A percentile compares a stretch with the other conserved stretches of the same genome.
Evolutionary conservation across 306 rosid genomes (phyloP).

Genomic region (Ziziphus jujuba): DNA sequence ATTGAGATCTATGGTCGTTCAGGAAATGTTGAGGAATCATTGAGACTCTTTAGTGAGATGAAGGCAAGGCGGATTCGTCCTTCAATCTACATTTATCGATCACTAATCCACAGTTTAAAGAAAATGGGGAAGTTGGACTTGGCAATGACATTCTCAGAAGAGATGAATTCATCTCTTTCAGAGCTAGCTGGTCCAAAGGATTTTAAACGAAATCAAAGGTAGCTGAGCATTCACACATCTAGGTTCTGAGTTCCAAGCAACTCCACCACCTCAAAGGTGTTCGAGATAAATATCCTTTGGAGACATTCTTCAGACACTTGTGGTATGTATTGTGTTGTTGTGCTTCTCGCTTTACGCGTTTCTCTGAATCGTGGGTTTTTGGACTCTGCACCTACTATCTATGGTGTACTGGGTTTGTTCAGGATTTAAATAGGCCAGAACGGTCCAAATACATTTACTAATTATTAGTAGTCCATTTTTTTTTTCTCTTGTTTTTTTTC

Average conservation of each 20-base stretch:
- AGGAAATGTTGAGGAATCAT: slow-evolving; percentile 65
- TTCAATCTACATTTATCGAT: slow-evolving; percentile 55
- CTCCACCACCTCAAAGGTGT: not conserved
- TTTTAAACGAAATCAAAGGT: slow-evolving; percentile 46
- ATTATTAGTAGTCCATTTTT: too few species aligned
- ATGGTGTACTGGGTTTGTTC: too few species aligned
- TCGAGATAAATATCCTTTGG: not conserved
- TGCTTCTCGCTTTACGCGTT: not conserved
- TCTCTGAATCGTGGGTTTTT: not conserved
- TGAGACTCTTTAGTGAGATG: slow-evolving; percentile 64
- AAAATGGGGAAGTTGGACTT: slow-evolving; percentile 63
- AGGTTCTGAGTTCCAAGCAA: not conserved
- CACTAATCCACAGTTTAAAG: slow-evolving; percentile 47
- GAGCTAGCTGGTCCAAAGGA: slow-evolving; percentile 52
- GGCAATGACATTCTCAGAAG: slow-evolving; percentile 54
- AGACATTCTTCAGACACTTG: not conserved
- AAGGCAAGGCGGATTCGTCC: slow-evolving; percentile 57
- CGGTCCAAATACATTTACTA: too few species aligned
- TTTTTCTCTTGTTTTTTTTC: too few species aligned
- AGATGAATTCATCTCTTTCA: slow-evolving; percentile 56
- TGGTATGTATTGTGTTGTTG: too few species aligned
- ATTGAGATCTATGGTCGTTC: slow-evolving; percentile 63
- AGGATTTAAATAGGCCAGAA: too few species aligned
- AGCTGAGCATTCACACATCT: slow-evolving; percentile 12
- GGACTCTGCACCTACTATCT: too few species aligned